These are phyloP conservation scores for Filosporella fistucella DNA, from an alignment of 495 filamentous ascomycete species.

Conservation along the genomic window DNA sequence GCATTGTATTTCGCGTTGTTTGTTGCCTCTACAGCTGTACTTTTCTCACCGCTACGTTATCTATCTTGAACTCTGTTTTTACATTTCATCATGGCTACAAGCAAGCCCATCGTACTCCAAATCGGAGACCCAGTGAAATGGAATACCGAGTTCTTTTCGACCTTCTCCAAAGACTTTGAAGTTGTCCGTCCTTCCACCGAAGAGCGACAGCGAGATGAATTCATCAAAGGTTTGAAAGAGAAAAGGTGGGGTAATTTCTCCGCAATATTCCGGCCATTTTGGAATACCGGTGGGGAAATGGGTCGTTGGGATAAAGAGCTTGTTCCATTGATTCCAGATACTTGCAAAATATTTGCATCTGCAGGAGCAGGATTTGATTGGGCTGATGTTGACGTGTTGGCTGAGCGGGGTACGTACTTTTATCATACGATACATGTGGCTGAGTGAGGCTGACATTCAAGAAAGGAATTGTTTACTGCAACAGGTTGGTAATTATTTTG, in stretches of 20 bases:
- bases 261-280: constrained; percentile 73
- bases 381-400: constrained; percentile 66
- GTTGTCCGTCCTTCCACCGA: constrained; percentile 47
- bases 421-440: not conserved
- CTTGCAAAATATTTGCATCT: constrained; percentile 64
- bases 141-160: constrained; percentile 53
- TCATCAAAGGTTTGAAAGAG: constrained; percentile 59
- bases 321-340: constrained; percentile 57
- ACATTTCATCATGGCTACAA: not conserved
- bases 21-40: too few relatives aligned
- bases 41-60: not conserved
- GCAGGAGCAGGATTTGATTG: constrained; percentile 77
- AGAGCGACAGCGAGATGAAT: constrained; percentile 51
- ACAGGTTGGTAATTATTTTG: constrained; percentile 12
- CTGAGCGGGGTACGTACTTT: constrained; percentile 52
- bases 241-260: constrained; percentile 65
- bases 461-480: constrained; percentile 23
- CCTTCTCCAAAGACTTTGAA: constrained; percentile 52
- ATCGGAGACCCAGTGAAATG: constrained; percentile 66
- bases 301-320: constrained; percentile 70
- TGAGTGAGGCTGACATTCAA: not conserved
- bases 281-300: constrained; percentile 78
- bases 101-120: constrained; percentile 49
- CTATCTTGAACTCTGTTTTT: not conserved
- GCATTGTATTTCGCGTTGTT: too few relatives aligned